Evolutionary conservation across 495 filamentous ascomycete genomes (phyloP), one percentile per base, ranked within the genome.

Genomic region (Aspergillus avenaceus): DNA sequence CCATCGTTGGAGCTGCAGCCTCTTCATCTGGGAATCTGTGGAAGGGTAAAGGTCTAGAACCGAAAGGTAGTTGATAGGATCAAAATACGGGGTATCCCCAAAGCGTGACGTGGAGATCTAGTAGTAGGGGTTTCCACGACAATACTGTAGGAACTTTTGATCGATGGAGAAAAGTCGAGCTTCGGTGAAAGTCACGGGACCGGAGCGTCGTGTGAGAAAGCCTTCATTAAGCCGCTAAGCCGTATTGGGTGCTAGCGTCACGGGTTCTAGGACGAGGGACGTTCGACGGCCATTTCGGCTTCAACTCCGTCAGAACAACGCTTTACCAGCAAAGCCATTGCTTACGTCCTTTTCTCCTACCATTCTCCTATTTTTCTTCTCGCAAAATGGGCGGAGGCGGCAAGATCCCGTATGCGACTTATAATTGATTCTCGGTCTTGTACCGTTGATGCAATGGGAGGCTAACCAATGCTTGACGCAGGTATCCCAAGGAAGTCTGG

Each of bases 401-500:
- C 72, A 90, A 88, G 76, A 86, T 97, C 67, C 87, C 90, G 92
- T 97, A 82, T 71, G 88, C 77, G 14, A 14, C 13, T 27, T 44
- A n/a, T n/a, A n/a, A n/a, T 29, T 49, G 24, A 27, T 22, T 26
- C 25, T 50, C 27, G 18, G n/a, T n/a, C n/a, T 14, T 3, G 5
- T 8, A 31, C 14, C 18, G 14, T 50, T 40, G 38, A 21, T 38
- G 24, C 21, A 21, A 19, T 49, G 36, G 28, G 46, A 52, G 45
- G 38, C 69, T 69, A 41, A 69, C 59, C 41, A 26, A 52, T 52
- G 16, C 43, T 41, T 41, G 46, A 27, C 54, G 24, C 61, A 97
- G 92, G 64, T 97, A 96, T 72, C 93, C 93, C 64, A 96, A 96
- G 77, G 91, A 98, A 77, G 88, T 98, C 76, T 98, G 93, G 93